Conservation (phyloP, 2,329 filamentous ascomycete genomes). For the Plenodomus biglobosus region DNA sequence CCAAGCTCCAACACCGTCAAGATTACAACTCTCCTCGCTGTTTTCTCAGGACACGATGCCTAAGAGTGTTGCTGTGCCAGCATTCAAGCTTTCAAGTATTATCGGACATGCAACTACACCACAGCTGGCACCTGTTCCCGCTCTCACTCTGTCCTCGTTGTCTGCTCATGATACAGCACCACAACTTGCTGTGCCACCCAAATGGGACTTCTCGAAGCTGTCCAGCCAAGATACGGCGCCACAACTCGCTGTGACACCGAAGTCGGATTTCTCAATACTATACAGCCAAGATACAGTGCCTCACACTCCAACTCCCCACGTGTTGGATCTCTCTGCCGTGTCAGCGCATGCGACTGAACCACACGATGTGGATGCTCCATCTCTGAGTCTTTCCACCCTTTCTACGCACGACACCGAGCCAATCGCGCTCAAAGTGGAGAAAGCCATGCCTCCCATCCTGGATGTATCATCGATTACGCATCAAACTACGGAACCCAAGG, state of each 20-base stretch:
- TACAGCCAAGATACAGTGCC: constrained; percentile 22
- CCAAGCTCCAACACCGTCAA: constrained; percentile 14
- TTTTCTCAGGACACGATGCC: constrained; percentile 27
- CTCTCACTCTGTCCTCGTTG: constrained; percentile 21
- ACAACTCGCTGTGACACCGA: constrained; percentile 12
- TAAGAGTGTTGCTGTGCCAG: constrained; percentile 13
- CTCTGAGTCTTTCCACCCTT: constrained; percentile 23
- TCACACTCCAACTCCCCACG: constrained; percentile 9
- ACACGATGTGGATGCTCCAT: constrained; percentile 12
- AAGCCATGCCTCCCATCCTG: constrained; percentile 29
- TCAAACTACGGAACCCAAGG: constrained; percentile 31
- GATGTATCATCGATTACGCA: constrained; percentile 31
- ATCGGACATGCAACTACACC: constrained; percentile 31
- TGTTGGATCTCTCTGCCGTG: constrained; percentile 25
- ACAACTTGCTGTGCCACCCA: constrained; percentile 11
- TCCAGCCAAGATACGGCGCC: constrained; percentile 29
- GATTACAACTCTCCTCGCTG: constrained; percentile 27
- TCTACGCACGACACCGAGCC: constrained; percentile 30
- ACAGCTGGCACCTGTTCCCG: constrained; percentile 13
- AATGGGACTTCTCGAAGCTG: constrained; percentile 13
- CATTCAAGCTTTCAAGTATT: constrained; percentile 29
- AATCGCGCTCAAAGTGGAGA: constrained; percentile 31
- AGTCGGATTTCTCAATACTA: constrained; percentile 22
- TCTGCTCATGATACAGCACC: constrained; percentile 29
- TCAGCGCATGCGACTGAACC: constrained; percentile 31